Base-by-base conservation (phyloP, 2,329 filamentous ascomycete species). In the Aureobasidium sp. region DNA sequence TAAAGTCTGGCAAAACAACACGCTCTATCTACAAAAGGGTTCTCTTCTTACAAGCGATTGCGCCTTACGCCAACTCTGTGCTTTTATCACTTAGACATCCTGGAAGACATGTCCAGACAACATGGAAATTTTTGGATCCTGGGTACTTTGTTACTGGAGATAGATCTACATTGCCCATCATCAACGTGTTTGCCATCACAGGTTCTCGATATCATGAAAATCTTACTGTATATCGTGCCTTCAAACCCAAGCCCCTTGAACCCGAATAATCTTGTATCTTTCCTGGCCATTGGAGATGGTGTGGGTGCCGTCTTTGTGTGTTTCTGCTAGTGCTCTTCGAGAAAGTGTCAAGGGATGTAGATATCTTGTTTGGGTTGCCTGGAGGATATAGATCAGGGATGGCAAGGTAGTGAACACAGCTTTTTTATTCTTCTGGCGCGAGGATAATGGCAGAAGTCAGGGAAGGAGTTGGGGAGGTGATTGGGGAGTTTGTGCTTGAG, bases 191-290 rank as follows among this genome's bases (percentile, higher is more conserved):
- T 25, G 8, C 4, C 15, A 9, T 25, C 20, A 20, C 34, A n/a
- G 8, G 6, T 27, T 4, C 15, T 14, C 2, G 34, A 52, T 14
- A 17, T 52, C 4, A 12, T 6, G n/a, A 34, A 53, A 53, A 9
- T 53, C 3, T 29, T 11, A 11, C 7, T 7, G 2, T 36, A 2
- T 37, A 37, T 11, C 4, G 12, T 3, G 31, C 64, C 74, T 77
- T n/a, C n/a, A n/a, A n/a, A n/a, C n/a, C n/a, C n/a, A 36, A 14
- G 15, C 7, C 3, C 1, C 1, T 22, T 4, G 48, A n/a, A 3
- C 17, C 29, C 11, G 48, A 51, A 1, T 51, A 31, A 31, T 37
- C 25, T 25, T 1, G 48, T 7, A 31, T 31, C 29, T 31, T 31
- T 8, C 29, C 29, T 31, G 29, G 29, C 9, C 29, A 31, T 31